Conservation (phyloP, 1,284 basidiomycete genomes). For the Tylopilus sp. region DNA sequence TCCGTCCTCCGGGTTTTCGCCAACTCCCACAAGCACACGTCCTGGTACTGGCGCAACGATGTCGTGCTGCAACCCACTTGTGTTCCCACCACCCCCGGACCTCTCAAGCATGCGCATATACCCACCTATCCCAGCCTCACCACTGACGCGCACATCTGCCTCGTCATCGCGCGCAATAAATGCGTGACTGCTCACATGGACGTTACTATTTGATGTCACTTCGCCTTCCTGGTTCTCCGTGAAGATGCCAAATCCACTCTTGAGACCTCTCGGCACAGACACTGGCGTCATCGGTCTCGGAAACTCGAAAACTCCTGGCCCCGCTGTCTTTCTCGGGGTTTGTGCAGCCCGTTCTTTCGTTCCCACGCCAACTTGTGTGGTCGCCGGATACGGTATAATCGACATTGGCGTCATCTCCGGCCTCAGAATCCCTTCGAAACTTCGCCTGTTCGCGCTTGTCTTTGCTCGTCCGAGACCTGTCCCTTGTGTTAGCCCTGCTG, state of each 20-base stretch:
- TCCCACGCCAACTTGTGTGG: neutral
- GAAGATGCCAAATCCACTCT: slow-evolving; percentile 10
- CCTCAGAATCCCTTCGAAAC: slow-evolving; percentile 24
- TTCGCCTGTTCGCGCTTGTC: slow-evolving; percentile 9
- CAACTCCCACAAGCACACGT: slow-evolving; percentile 7
- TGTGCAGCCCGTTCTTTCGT: slow-evolving; percentile 10
- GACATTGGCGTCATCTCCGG: slow-evolving; percentile 24
- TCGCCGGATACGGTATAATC: slow-evolving; percentile 22
- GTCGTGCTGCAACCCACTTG: slow-evolving; percentile 1
- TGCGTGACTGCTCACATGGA: neutral
- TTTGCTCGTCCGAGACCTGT: slow-evolving; percentile 11
- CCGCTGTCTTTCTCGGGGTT: slow-evolving; percentile 19
- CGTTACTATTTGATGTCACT: neutral
- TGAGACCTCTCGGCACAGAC: slow-evolving; percentile 14
- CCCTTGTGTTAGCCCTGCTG: slow-evolving; percentile 1
- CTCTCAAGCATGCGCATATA: slow-evolving; percentile 27
- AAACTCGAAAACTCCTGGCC: slow-evolving; percentile 11
- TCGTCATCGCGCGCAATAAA: slow-evolving; percentile 10
- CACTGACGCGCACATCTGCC: neutral
- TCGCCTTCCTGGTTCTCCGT: slow-evolving; percentile 7
- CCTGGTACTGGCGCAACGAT: slow-evolving; percentile 18
- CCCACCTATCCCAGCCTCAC: slow-evolving; percentile 9
- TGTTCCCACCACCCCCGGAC: neutral
- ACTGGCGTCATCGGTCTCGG: slow-evolving; percentile 19
- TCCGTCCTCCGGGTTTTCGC: neutral